Evolutionary conservation across 805 yeast species (phyloP).

Genomic region (Lachancea quebecensis): DNA sequence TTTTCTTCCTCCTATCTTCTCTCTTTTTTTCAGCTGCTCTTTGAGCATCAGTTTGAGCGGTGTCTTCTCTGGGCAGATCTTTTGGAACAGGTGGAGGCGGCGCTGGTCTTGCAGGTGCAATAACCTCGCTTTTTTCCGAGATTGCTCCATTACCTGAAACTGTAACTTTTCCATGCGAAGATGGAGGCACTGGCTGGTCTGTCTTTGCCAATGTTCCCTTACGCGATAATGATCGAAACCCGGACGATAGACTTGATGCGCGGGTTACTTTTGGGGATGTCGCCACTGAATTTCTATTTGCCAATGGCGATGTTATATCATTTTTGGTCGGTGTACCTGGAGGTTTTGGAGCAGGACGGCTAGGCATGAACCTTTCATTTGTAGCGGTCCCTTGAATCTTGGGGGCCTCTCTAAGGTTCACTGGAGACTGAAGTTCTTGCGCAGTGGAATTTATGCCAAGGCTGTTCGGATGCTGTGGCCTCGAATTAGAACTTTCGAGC

Average conservation of each 20-base stretch:
- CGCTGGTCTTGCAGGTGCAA: constrained; percentile 10
- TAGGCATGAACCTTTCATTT: constrained; percentile 45
- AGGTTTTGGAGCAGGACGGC: constrained; percentile 65
- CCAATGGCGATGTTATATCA: constrained; percentile 24
- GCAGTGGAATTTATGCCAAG: constrained; percentile 6
- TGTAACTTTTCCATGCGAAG: not conserved
- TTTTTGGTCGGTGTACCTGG: constrained; percentile 28
- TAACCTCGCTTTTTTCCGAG: not conserved
- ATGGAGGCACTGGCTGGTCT: constrained; percentile 18
- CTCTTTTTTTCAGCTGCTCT: constrained; percentile 58
- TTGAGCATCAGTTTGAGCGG: constrained; percentile 8
- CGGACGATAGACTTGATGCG: constrained; percentile 18
- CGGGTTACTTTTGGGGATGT: constrained; percentile 8
- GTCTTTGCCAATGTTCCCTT: constrained; percentile 16
- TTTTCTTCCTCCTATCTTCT: constrained; percentile 68
- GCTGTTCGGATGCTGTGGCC: not conserved
- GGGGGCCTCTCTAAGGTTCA: constrained; percentile 11
- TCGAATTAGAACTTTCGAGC: constrained; percentile 9
- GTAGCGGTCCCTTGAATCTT: constrained; percentile 25
- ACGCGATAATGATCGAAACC: constrained; percentile 10
- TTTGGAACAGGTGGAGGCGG: constrained; percentile 27
- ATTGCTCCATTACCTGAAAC: not conserved
- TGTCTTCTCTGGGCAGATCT: constrained; percentile 7
- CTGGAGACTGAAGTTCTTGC: constrained; percentile 20
- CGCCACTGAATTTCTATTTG: constrained; percentile 10